phyloP scores from a whole-genome alignment of 345 rosid genomes.

The Brassica cretica region DNA sequence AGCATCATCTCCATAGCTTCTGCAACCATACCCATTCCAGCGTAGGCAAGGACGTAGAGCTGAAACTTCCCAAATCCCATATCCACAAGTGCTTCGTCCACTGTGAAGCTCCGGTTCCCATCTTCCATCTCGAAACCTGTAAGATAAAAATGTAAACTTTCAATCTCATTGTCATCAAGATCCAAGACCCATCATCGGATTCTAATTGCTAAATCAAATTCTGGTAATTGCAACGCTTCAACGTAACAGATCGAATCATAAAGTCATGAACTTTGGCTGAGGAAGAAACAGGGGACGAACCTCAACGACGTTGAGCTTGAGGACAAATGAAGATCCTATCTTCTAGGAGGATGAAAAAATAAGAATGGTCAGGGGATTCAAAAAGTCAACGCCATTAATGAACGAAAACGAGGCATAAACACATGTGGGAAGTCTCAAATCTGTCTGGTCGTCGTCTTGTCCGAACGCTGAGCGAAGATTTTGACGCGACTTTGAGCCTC shows the following conservation, averaged over 20 bases:
- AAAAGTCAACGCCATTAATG: background rate
- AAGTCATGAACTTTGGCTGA: background rate
- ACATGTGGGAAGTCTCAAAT: background rate
- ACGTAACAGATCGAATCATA: background rate
- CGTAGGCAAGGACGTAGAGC: constrained; percentile 63
- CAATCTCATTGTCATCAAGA: background rate
- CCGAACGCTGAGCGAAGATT: background rate
- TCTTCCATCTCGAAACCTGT: constrained; percentile 34
- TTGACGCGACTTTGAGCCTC: background rate
- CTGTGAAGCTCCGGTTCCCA: constrained; percentile 51
- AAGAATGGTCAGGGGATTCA: background rate
- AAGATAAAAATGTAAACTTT: background rate
- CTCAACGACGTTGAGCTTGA: constrained; percentile 1
- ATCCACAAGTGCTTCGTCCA: constrained; percentile 81
- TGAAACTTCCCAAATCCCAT: constrained; percentile 91
- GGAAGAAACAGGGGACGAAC: background rate
- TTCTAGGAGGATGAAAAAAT: constrained; percentile 16
- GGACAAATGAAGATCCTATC: constrained; percentile 25
- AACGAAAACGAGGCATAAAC: constrained; percentile 15
- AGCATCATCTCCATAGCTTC: constrained; percentile 99
- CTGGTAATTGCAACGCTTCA: background rate
- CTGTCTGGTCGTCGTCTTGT: background rate
- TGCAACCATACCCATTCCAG: constrained; percentile 90
- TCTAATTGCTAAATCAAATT: background rate
- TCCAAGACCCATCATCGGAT: background rate